Evolutionary conservation across 2,329 filamentous ascomycete genomes (phyloP), one percentile per base, ranked within the genome.

Genomic region (Monosporascus sp.): DNA sequence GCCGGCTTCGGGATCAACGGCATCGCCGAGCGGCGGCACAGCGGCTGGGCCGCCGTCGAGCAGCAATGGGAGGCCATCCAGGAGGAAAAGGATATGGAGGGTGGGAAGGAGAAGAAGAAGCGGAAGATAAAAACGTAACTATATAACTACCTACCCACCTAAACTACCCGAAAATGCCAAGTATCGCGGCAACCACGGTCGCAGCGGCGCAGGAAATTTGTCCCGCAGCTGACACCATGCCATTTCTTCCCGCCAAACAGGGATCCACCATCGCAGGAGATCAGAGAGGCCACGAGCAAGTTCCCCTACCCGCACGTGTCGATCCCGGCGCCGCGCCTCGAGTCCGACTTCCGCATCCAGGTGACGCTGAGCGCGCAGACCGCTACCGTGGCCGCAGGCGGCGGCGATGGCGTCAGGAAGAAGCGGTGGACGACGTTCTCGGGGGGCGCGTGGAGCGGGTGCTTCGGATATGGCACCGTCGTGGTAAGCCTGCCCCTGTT

Each of bases 321-420:
- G 14, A 57, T 68, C 37, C 63, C 64, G 37, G 50, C 52, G 1
- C 66, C 65, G 22, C 52, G 50, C 6, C 45, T 68, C 3, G 61
- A 63, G 38, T 58, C 59, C 14, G 63, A 66, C 43, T 68, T 68
- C 41, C 64, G 66, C 26, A 62, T 68, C 62, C 58, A 50, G 41
- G 58, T 65, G 17, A 52, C 59, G 37, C 49, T 67, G 40, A 65
- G 56, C 49, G 18, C 64, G 2, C 59, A 63, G 37, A 62, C 59
- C 35, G 66, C 64, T 20, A 62, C 62, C 8, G 50, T 67, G 44
- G 61, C 64, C 1, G 53, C 58, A 3, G 54, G 57, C 3, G 62
- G 60, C 31, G 58, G 56, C 18, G n/a, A 22, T 11, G n/a, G 18
- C 41, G 6, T 8, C 43, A 15, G 14, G 14, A 18, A 28, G 14